These are phyloP conservation scores for Capniomyces stellatus DNA, from an alignment of 371 early-diverging fungal species.

Conservation along the genomic window DNA sequence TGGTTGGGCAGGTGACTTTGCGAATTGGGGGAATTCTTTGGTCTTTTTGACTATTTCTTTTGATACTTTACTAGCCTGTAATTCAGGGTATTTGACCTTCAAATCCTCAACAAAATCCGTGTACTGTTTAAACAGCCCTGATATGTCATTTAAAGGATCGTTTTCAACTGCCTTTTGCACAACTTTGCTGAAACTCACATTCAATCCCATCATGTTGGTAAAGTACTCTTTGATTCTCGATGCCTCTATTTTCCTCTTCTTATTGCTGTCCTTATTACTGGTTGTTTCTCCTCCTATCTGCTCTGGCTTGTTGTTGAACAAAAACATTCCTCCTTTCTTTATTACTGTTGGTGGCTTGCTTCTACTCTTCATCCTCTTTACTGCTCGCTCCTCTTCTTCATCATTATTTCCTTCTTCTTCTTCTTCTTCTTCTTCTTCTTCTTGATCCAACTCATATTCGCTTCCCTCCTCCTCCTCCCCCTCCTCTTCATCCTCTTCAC, in stretches of 20 bases:
- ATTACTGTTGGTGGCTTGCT: background rate
- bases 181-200: conserved; percentile 6
- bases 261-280: too few relatives aligned
- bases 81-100: background rate
- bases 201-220: conserved; percentile 1
- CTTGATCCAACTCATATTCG: conserved; percentile 9
- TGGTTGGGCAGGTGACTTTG: too few relatives aligned
- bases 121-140: background rate
- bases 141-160: background rate
- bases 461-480: conserved; percentile 12
- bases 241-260: too few relatives aligned
- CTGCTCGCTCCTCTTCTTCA: background rate
- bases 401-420: conserved; percentile 19
- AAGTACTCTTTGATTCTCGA: background rate
- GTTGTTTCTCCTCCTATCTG: too few relatives aligned
- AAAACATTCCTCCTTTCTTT: background rate
- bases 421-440: conserved; percentile 17
- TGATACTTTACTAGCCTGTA: too few relatives aligned
- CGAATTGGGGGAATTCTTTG: background rate
- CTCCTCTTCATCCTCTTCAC: conserved; percentile 23
- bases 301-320: background rate
- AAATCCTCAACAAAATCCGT: background rate
- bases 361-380: background rate
- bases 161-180: background rate
- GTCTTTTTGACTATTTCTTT: background rate